These are phyloP conservation scores for Thozetella sp. DNA, from an alignment of 495 filamentous ascomycete genomes.

Conservation along the genomic window DNA sequence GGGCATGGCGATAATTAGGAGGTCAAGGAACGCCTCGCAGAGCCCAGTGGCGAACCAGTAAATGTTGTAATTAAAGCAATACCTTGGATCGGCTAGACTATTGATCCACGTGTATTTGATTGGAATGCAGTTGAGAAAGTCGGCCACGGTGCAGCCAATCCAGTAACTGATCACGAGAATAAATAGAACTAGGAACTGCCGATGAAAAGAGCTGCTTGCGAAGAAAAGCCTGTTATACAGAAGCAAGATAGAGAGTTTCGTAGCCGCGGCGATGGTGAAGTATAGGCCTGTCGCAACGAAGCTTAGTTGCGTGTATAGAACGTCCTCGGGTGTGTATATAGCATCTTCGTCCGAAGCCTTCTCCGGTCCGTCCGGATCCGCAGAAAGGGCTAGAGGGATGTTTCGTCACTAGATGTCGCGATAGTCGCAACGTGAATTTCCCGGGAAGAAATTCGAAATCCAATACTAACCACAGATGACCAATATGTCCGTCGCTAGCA, in stretches of 20 bases:
- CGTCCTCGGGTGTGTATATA: constrained; percentile 49
- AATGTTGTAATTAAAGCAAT: constrained; percentile 18
- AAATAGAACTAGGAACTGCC: constrained; percentile 10
- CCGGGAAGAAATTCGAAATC: too few species aligned
- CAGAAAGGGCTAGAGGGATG: constrained; percentile 5
- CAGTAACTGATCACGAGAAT: constrained; percentile 14
- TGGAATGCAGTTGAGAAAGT: constrained; percentile 14
- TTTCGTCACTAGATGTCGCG: not conserved
- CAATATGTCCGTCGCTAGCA: constrained; percentile 3
- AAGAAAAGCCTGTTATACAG: constrained; percentile 28
- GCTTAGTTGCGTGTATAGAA: constrained; percentile 42
- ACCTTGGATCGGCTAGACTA: constrained; percentile 6
- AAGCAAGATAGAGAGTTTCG: constrained; percentile 20
- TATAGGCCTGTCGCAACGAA: constrained; percentile 19
- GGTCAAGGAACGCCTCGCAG: constrained; percentile 26
- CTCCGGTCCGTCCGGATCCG: constrained; percentile 8
- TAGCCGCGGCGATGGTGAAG: constrained; percentile 12
- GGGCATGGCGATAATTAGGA: constrained; percentile 26
- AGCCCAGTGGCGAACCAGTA: constrained; percentile 25
- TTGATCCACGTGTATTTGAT: constrained; percentile 12
- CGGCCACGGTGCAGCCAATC: constrained; percentile 13
- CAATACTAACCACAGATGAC: constrained; percentile 9
- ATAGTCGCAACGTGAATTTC: too few species aligned
- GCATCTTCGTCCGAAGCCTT: constrained; percentile 13
- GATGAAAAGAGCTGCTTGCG: constrained; percentile 10